Evolutionary conservation across 2,329 filamentous ascomycete species (phyloP).

Genomic region (Trichoderma sp.): DNA sequence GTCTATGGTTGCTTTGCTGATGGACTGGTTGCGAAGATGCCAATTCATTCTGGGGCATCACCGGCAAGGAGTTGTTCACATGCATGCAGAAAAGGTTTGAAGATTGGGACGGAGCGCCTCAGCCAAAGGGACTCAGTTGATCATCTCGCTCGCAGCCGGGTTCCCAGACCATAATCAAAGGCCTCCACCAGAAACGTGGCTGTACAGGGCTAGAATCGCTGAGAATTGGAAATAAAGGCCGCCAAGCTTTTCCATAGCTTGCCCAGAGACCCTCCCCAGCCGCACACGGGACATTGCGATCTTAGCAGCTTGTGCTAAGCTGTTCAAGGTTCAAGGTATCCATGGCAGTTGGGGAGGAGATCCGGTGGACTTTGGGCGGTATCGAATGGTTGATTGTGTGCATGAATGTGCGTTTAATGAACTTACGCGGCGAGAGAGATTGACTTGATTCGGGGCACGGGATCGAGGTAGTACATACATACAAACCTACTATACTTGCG

Average conservation of each 20-base stretch:
- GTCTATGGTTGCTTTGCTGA: neutral
- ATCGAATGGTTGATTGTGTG: neutral
- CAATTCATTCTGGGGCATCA: too few relatives aligned
- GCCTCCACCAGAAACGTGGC: constrained; percentile 28
- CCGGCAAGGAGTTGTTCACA: neutral
- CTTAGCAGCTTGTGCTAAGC: neutral
- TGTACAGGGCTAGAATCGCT: constrained; percentile 23
- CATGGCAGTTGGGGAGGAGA: too few relatives aligned
- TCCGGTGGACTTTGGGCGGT: too few relatives aligned
- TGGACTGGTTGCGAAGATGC: neutral
- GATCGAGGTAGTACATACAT: too few relatives aligned
- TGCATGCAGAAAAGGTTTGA: neutral
- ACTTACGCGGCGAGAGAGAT: neutral
- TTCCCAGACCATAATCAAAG: neutral
- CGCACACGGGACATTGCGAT: constrained; percentile 14
- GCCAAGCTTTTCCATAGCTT: constrained; percentile 15
- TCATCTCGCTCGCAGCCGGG: constrained; percentile 11
- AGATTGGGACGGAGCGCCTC: too few relatives aligned
- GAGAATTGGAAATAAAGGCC: constrained; percentile 18
- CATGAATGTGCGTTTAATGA: constrained; percentile 14
- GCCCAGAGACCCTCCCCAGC: constrained; percentile 11
- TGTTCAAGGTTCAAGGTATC: too few relatives aligned
- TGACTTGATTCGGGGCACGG: too few relatives aligned
- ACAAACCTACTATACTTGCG: neutral
- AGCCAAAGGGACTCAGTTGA: neutral